Percentiles rank a stretch among this genome's conserved stretches.
Conservation (phyloP, 2,329 filamentous ascomycete species). For the Arthroderma uncinatum region DNA sequence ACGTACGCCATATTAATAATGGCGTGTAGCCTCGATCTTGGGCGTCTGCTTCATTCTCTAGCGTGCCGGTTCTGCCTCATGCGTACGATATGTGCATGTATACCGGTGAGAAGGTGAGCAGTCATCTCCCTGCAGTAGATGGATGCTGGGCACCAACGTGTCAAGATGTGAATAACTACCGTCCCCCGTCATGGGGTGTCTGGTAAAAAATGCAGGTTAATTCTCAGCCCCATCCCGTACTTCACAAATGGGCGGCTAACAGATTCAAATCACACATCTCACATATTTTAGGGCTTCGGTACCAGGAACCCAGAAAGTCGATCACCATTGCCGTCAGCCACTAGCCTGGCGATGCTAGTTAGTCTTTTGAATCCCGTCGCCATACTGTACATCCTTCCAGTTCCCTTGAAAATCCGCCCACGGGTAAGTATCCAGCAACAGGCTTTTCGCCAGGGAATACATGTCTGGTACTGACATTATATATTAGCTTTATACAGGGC, state of each 20-base stretch:
- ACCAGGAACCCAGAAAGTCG: not conserved
- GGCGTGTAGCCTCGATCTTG: too few species aligned
- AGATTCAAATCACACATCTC: not conserved
- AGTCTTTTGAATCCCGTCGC: not conserved
- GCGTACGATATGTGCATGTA: not conserved
- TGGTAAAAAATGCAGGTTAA: not conserved
- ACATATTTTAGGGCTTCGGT: not conserved
- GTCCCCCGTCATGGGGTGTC: not conserved
- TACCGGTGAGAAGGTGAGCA: not conserved
- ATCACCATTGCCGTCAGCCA: not conserved
- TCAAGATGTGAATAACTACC: not conserved
- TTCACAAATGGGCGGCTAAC: not conserved
- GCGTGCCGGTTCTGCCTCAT: too few species aligned
- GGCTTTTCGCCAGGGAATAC: not conserved
- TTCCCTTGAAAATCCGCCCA: not conserved
- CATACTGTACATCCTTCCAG: not conserved
- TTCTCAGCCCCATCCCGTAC: not conserved
- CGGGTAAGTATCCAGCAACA: not conserved
- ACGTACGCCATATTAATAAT: too few species aligned
- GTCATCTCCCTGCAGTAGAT: not conserved
- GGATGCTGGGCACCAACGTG: not conserved
- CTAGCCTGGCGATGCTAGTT: not conserved
- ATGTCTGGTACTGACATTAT: not conserved
- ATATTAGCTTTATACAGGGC: not conserved
- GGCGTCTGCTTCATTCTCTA: too few species aligned